These are phyloP conservation scores for Leishmania guyanensis DNA, from an alignment of 208 protist species.

Conservation along the genomic window DNA sequence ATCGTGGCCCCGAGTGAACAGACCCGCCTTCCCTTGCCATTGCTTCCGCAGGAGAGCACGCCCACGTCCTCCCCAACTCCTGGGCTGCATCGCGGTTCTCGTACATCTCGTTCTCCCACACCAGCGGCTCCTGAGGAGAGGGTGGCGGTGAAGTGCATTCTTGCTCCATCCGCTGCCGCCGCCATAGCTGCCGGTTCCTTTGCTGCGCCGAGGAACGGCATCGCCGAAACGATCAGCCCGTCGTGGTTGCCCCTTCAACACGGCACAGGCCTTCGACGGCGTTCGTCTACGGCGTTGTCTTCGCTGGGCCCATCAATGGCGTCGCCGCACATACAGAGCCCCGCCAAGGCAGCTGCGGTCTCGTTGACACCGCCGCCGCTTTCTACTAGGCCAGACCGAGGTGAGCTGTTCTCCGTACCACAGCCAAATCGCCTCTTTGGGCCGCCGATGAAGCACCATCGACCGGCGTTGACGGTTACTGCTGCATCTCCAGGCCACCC, in stretches of 20 bases:
- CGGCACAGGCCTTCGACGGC: not conserved
- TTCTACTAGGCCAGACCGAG: not conserved
- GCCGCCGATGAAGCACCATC: not conserved
- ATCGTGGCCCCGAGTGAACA: slow-evolving; percentile 1
- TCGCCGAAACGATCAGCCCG: not conserved
- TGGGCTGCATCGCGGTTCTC: not conserved
- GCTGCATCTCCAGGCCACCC: not conserved
- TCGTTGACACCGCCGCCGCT: not conserved
- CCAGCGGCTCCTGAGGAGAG: not conserved
- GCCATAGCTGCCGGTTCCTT: not conserved
- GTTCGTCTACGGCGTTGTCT: not conserved
- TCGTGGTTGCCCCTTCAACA: not conserved
- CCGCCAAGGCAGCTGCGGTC: not conserved
- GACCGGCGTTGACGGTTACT: not conserved
- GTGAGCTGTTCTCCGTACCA: not conserved
- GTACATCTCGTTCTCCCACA: not conserved
- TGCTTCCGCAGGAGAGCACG: not conserved
- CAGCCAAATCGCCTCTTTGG: not conserved
- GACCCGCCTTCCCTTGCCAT: not conserved
- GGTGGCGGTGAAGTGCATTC: not conserved
- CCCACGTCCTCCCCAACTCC: not conserved
- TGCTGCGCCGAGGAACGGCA: not conserved
- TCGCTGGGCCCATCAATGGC: not conserved
- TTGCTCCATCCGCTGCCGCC: slow-evolving; percentile 7
- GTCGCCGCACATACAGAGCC: not conserved